These are phyloP conservation scores for Craterostigma plantagineum DNA, from an alignment of 257 asterid species.

Conservation along the genomic window DNA sequence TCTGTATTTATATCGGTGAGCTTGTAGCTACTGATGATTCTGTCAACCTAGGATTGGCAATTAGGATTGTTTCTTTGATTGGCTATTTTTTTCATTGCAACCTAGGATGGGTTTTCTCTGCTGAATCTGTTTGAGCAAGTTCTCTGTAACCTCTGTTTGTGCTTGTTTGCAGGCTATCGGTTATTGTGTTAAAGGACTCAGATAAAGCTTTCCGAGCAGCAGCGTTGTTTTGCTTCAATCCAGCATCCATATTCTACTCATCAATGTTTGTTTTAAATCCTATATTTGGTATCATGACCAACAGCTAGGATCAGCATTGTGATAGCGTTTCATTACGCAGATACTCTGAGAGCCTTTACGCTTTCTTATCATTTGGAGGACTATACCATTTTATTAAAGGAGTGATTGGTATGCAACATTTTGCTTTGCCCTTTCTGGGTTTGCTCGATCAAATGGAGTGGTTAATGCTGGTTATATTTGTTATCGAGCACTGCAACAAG, in stretches of 20 bases:
- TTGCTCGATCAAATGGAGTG: constrained; percentile 82
- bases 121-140: no score
- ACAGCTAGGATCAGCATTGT: constrained; percentile 12
- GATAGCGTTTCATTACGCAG: constrained; percentile 25
- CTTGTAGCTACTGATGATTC: constrained; percentile 1
- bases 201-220: constrained; percentile 75
- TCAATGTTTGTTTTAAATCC: constrained; percentile 43
- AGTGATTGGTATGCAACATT: constrained; percentile 30
- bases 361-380: constrained; percentile 68
- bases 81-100: no score
- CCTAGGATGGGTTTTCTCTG: no score
- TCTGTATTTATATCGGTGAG: constrained; percentile 52
- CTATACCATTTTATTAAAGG: constrained; percentile 34
- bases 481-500: constrained; percentile 45
- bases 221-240: constrained; percentile 79
- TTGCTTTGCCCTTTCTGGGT: constrained; percentile 71
- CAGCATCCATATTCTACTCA: constrained; percentile 93
- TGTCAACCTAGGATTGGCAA: background rate
- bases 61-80: constrained; percentile 9
- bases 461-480: constrained; percentile 80
- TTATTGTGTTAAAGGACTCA: constrained; percentile 38
- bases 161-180: constrained; percentile 52
- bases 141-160: no score
- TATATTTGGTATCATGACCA: constrained; percentile 6
- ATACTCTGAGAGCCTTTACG: constrained; percentile 83